Base-by-base conservation (phyloP, 1,284 basidiomycete species). In the Ustilago crameri region DNA sequence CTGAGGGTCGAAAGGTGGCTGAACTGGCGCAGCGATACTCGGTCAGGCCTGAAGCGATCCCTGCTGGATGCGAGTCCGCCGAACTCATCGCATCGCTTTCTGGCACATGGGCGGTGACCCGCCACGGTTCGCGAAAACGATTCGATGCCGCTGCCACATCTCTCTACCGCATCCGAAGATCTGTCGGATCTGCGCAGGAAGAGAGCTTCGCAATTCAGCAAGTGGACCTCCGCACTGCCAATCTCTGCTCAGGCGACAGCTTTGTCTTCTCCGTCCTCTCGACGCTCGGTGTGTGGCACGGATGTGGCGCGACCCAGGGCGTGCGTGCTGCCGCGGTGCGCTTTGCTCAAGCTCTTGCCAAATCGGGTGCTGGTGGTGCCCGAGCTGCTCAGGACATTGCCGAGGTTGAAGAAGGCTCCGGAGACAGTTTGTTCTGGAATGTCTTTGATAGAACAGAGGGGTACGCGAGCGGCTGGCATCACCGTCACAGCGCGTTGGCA, bases 211-310 rank as follows among this genome's bases (percentile, higher is more conserved):
- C 68, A 8, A 71, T 81, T 34, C 74, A 78, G 50, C 78, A 81
- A 45, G 71, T 78, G 14, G 69, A 75, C n/a, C 44, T 70, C 50
- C 53, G 44, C 20, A 68, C 79, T 14, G 51, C 63, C n/a, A 73
- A 62, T 41, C 63, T 81, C 5, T 79, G 75, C 68, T 81, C 79
- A 2, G 67, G 57, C 18, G 65, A 68, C 53, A 74, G 74, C 43
- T 76, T 64, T 22, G 68, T 81, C 18, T 66, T 54, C 12, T 69
- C 62, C 3, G 42, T 75, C 8, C 51, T 68, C 9, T 61, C 68
- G n/a, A 55, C 66, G 5, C 44, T 74, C 2, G 71, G 76, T 51
- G 70, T 81, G 10, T 80, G 79, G 79, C 74, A 81, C 45, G 79
- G 79, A 17, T 37, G 52, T 10, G 79, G 78, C 45, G 58, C 74